Percentiles rank a stretch among this genome's conserved stretches.
These are phyloP conservation scores for Pinus albicaulis DNA, from an alignment of 75 land plant genomes.

Conservation along the genomic window DNA sequence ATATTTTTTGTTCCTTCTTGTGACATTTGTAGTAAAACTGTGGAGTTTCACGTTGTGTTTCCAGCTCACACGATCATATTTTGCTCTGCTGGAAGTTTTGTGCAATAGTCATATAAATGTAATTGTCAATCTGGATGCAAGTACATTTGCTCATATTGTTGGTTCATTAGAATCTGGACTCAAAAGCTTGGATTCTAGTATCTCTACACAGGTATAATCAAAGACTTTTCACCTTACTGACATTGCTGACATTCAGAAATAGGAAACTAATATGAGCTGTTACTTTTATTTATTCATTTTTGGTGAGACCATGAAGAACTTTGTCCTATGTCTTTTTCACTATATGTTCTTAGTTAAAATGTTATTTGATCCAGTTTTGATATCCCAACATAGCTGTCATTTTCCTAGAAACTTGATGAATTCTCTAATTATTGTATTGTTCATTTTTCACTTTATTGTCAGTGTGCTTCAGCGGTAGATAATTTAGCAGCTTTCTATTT, in stretches of 20 bases:
- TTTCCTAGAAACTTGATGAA: conserved; percentile 2
- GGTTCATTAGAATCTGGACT: conserved; percentile 90
- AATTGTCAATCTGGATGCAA: conserved; percentile 70
- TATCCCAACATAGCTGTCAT: not conserved
- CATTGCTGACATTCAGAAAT: not conserved
- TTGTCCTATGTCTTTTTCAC: not conserved
- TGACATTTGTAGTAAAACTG: not conserved
- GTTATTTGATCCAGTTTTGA: not conserved
- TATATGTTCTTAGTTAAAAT: not conserved
- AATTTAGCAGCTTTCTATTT: conserved; percentile 87
- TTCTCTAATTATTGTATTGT: not conserved
- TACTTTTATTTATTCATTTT: not conserved
- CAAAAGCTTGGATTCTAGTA: conserved; percentile 71
- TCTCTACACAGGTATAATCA: conserved; percentile 75
- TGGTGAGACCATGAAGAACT: not conserved
- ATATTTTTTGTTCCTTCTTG: not conserved
- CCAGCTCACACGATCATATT: conserved; percentile 83
- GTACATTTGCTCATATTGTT: conserved; percentile 79
- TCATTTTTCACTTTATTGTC: conserved; percentile 14
- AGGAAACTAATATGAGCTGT: not conserved
- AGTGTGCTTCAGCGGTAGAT: conserved; percentile 95
- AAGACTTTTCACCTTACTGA: not conserved
- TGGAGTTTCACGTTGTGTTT: conserved; percentile 10
- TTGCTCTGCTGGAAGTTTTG: conserved; percentile 82
- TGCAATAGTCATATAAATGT: conserved; percentile 77